Evolutionary conservation across 2,329 filamentous ascomycete species (phyloP).

Genomic region (Chalaropsis thielavioides): DNA sequence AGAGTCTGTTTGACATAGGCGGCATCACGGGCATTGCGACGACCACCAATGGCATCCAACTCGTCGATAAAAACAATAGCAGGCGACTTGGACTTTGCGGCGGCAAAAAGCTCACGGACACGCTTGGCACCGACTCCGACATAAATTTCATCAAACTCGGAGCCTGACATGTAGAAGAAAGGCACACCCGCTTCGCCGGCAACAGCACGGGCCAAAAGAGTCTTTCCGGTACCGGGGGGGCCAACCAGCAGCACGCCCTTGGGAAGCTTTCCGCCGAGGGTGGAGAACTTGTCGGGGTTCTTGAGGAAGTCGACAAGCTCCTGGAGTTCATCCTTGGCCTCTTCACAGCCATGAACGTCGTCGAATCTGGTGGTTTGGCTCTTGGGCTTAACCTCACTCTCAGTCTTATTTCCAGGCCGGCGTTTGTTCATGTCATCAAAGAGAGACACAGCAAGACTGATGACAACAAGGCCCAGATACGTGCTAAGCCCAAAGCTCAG

Average conservation of each 20-base stretch:
- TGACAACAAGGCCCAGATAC: slow-evolving; percentile 64
- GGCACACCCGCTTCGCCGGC: slow-evolving; percentile 94
- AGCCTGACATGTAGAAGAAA: slow-evolving; percentile 99
- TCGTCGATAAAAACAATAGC: slow-evolving; percentile 95
- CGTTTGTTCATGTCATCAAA: slow-evolving; percentile 67
- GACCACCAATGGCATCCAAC: slow-evolving; percentile 84
- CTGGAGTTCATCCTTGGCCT: slow-evolving; percentile 94
- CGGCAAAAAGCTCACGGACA: slow-evolving; percentile 79
- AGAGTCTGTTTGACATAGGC: slow-evolving; percentile 95
- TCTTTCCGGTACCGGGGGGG: slow-evolving; percentile 95
- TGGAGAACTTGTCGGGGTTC: slow-evolving; percentile 84
- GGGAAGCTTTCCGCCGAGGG: slow-evolving; percentile 86
- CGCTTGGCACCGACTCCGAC: slow-evolving; percentile 94
- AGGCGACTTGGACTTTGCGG: slow-evolving; percentile 72
- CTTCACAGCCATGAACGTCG: slow-evolving; percentile 93
- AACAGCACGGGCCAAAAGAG: slow-evolving; percentile 83
- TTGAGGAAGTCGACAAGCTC: slow-evolving; percentile 94
- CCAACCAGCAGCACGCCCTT: slow-evolving; percentile 93
- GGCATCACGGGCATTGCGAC: slow-evolving; percentile 81
- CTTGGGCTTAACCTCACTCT: slow-evolving; percentile 80
- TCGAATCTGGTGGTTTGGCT: slow-evolving; percentile 81
- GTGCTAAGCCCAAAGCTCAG: slow-evolving; percentile 62
- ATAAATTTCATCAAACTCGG: slow-evolving; percentile 96
- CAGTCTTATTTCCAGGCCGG: slow-evolving; percentile 50
- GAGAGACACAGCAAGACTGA: slow-evolving; percentile 55